Base-by-base conservation (phyloP, 768 basidiomycete genomes). In the Termitomyces sp. region DNA sequence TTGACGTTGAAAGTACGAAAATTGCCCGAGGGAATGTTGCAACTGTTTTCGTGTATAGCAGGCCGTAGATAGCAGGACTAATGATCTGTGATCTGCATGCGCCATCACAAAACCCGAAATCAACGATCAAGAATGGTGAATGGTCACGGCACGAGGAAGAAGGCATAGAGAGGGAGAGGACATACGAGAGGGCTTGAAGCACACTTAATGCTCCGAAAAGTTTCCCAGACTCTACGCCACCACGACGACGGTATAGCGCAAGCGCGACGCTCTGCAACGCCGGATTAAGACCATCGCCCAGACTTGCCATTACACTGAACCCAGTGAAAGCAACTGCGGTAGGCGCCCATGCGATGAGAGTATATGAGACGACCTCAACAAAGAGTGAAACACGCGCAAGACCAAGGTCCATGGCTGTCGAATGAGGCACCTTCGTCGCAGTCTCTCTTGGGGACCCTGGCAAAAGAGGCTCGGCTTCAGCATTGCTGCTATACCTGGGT, bases 201-300 rank as follows among this genome's bases (percentile, higher is more conserved):
- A 94, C 88, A 55, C 86, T 84, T 56, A 94, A 62, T 3, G 84
- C 91, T 12, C 91, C 94, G 64, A 94, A 94, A 17, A 97, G 74
- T 62, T 75, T 78, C 3, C 92, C 94, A 12, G 78, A 73, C 64
- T 93, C 88, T 14, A 75, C 75, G 2, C 84, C 80, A 1, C 79
- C 80, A 19, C 74, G 72, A n/a, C 70, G 70, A 30, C 71, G 71
- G 59, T 86, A 89, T 45, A 90, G 65, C 23, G 86, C 81, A 43
- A 95, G 71, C 3, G 91, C 84, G 37, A 92, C 78, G 21, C 86
- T 86, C 55, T 90, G 85, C 8, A 80, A 57, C 1, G 89, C 84
- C 9, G 94, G 91, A 23, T 65, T 67, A 56, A 86, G 82, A 1
- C 87, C 90, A 0, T 75, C 66, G 0, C 84, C 84, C 23, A 92